A percentile compares a stretch with the other conserved stretches of the same genome.
Conservation (phyloP, 2,329 filamentous ascomycete genomes). For the Aureobasidium sp. region DNA sequence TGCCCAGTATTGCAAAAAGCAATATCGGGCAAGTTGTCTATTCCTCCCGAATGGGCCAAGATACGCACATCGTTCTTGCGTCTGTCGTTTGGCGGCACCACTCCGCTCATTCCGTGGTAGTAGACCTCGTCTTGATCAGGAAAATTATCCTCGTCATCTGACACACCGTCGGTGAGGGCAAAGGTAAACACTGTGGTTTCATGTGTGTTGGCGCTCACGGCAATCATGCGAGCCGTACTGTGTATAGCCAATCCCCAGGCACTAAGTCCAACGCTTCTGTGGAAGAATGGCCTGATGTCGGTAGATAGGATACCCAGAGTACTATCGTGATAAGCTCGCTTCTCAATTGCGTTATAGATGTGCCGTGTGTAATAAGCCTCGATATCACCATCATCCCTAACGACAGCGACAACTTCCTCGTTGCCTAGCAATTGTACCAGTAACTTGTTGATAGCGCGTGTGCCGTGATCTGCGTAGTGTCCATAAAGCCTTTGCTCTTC, state of each 20-base stretch:
- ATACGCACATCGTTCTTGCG: slow-evolving; percentile 25
- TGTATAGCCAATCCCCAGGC: slow-evolving; percentile 90
- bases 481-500: not conserved
- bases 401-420: slow-evolving; percentile 44
- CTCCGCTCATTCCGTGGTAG: not conserved
- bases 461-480: not conserved
- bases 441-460: slow-evolving; percentile 38
- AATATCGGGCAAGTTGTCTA: slow-evolving; percentile 50
- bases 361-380: slow-evolving; percentile 36
- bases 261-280: slow-evolving; percentile 66
- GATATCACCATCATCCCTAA: slow-evolving; percentile 52
- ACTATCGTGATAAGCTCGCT: slow-evolving; percentile 26
- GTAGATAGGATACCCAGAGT: slow-evolving; percentile 35
- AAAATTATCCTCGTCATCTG: slow-evolving; percentile 14
- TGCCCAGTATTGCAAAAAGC: slow-evolving; percentile 52
- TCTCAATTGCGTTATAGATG: slow-evolving; percentile 28
- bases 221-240: slow-evolving; percentile 71
- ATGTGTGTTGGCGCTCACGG: slow-evolving; percentile 70
- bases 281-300: slow-evolving; percentile 54
- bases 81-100: slow-evolving; percentile 1
- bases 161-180: slow-evolving; percentile 39
- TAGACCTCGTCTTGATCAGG: slow-evolving; percentile 1
- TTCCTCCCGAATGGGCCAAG: slow-evolving; percentile 24
- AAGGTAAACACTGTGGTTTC: slow-evolving; percentile 54
- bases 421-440: slow-evolving; percentile 39